phyloP scores from a whole-genome alignment of 208 protist genomes.

The Trichomonas gallinae region DNA sequence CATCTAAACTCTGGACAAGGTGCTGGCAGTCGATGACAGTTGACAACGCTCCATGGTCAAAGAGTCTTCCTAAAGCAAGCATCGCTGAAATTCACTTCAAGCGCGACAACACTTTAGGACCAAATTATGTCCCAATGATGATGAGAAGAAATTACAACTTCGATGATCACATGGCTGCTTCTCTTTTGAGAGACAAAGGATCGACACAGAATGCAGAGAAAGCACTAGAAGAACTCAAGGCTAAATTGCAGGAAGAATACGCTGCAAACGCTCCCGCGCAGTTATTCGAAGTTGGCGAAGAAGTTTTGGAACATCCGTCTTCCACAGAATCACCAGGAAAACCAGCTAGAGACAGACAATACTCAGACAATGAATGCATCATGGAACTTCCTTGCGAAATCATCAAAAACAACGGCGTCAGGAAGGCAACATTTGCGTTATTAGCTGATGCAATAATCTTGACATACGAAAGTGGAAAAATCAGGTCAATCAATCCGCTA shows the following conservation, averaged over 20 bases:
- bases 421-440: not conserved
- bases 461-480: not conserved
- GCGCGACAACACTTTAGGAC: not conserved
- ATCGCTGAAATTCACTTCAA: not conserved
- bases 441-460: not conserved
- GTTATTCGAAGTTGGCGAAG: not conserved
- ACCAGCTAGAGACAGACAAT: not conserved
- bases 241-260: not conserved
- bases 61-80: not conserved
- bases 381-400: constrained; percentile 1
- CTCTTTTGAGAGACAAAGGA: not conserved
- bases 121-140: not conserved
- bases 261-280: not conserved
- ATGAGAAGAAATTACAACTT: not conserved
- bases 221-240: not conserved
- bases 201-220: not conserved
- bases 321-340: not conserved
- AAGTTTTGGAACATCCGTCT: not conserved
- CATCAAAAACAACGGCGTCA: not conserved
- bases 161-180: constrained; percentile 4
- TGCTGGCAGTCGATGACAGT: not conserved
- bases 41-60: not conserved
- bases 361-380: not conserved
- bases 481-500: not conserved
- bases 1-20: not conserved